These are phyloP conservation scores for Lachnellula willkommii DNA, from an alignment of 2,329 filamentous ascomycete species.

Conservation along the genomic window DNA sequence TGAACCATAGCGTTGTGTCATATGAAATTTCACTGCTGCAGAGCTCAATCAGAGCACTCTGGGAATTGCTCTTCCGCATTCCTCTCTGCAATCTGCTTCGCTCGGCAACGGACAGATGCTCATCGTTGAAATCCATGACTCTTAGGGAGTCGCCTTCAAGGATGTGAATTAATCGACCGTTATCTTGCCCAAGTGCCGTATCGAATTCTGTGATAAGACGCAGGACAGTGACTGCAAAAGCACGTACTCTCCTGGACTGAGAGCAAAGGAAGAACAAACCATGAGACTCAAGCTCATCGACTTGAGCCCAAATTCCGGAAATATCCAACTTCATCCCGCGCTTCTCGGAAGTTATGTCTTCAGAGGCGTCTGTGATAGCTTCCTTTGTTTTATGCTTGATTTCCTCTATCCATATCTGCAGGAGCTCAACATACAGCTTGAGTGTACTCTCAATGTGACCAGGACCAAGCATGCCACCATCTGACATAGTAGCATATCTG, in stretches of 20 bases:
- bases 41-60: conserved; percentile 84
- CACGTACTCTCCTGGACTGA: conserved; percentile 81
- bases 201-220: conserved; percentile 93
- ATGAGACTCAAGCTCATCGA: conserved; percentile 95
- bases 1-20: conserved; percentile 94
- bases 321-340: conserved; percentile 75
- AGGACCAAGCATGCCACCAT: conserved; percentile 90
- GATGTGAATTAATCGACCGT: conserved; percentile 76
- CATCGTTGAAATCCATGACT: conserved; percentile 88
- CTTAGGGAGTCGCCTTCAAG: conserved; percentile 83
- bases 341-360: conserved; percentile 60
- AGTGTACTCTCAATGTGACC: conserved; percentile 93
- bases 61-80: conserved; percentile 74
- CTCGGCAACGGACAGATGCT: conserved; percentile 86
- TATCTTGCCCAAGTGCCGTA: conserved; percentile 72
- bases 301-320: conserved; percentile 83
- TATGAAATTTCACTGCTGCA: conserved; percentile 95
- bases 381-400: conserved; percentile 82
- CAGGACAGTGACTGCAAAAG: conserved; percentile 87
- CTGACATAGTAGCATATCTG: conserved; percentile 94
- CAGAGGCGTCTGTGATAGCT: conserved; percentile 58
- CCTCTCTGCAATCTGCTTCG: conserved; percentile 87
- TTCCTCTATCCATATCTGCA: conserved; percentile 97
- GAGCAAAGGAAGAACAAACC: conserved; percentile 97
- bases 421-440: conserved; percentile 83